A percentile compares a stretch with the other conserved stretches of the same genome.
Evolutionary conservation across 1,284 basidiomycete species (phyloP).

Genomic region (Ustilago cynodontis): DNA sequence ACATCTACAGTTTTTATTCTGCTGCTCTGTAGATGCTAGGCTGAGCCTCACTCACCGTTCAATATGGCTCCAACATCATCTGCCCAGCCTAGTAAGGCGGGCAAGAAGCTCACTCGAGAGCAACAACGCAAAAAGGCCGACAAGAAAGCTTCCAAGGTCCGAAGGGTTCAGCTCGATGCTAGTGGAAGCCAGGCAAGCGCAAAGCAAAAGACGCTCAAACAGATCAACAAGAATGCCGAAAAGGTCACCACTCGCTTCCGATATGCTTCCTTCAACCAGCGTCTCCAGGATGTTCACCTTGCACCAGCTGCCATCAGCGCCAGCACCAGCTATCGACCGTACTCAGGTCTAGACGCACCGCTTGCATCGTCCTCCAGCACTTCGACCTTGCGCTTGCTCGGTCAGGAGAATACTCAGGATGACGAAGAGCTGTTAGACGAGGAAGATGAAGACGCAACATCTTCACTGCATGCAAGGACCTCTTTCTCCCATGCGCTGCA

Average conservation of each 20-base stretch:
- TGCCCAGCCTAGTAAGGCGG: conserved; percentile 29
- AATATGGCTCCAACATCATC: conserved; percentile 35
- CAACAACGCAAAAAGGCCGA: conserved; percentile 47
- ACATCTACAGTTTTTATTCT: neutral
- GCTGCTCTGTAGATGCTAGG: conserved; percentile 3
- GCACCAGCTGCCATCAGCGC: conserved; percentile 51
- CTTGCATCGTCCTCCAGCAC: conserved; percentile 30
- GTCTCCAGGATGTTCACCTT: conserved; percentile 65
- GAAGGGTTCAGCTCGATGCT: conserved; percentile 44
- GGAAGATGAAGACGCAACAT: conserved; percentile 42
- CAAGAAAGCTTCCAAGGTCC: conserved; percentile 45
- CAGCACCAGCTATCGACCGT: conserved; percentile 50
- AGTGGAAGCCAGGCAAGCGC: conserved; percentile 43
- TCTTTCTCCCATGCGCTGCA: conserved; percentile 58
- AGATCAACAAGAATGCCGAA: conserved; percentile 51
- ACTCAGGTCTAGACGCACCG: conserved; percentile 59
- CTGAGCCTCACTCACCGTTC: neutral
- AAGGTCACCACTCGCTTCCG: conserved; percentile 54
- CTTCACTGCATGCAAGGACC: conserved; percentile 53
- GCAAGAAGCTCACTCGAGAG: conserved; percentile 50
- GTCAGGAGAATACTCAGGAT: conserved; percentile 6
- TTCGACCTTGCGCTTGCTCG: conserved; percentile 10
- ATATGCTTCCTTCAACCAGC: conserved; percentile 69
- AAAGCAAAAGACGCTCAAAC: conserved; percentile 52
- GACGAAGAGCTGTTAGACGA: conserved; percentile 12